Percentiles rank a stretch among this genome's conserved stretches.
These are phyloP conservation scores for Hyphopichia buzzinii DNA, from an alignment of 1,139 yeast species.

Conservation along the genomic window DNA sequence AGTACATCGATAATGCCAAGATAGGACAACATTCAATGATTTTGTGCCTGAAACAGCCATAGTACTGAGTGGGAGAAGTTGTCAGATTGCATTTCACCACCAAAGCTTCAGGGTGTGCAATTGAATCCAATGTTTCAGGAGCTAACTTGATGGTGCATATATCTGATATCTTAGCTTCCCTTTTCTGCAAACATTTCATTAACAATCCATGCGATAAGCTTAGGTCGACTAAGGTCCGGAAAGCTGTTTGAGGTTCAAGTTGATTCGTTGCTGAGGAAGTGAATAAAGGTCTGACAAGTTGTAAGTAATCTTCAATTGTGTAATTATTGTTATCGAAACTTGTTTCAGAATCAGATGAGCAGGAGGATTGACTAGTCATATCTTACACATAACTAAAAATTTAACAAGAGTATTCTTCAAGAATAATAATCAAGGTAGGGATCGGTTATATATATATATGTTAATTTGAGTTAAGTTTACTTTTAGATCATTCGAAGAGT, in stretches of 20 bases:
- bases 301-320: conserved; percentile 21
- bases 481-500: neutral
- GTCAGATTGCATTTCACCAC: conserved; percentile 8
- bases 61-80: conserved; percentile 12
- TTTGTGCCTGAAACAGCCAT: conserved; percentile 26
- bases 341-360: conserved; percentile 2
- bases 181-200: conserved; percentile 21
- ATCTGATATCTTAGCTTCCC: conserved; percentile 24
- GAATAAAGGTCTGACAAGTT: conserved; percentile 20
- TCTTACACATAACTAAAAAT: neutral
- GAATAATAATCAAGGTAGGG: neutral
- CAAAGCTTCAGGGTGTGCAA: conserved; percentile 5
- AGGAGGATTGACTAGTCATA: neutral
- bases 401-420: neutral
- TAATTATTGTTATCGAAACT: conserved; percentile 8
- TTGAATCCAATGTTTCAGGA: neutral
- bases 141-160: conserved; percentile 4
- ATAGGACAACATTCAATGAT: conserved; percentile 32
- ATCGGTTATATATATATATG: neutral
- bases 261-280: conserved; percentile 11
- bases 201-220: conserved; percentile 21
- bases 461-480: neutral
- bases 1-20: conserved; percentile 26
- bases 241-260: conserved; percentile 20
- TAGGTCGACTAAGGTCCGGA: conserved; percentile 29